These are phyloP conservation scores for Podila epigama DNA, from an alignment of 192 early-diverging fungal genomes.

Conservation along the genomic window DNA sequence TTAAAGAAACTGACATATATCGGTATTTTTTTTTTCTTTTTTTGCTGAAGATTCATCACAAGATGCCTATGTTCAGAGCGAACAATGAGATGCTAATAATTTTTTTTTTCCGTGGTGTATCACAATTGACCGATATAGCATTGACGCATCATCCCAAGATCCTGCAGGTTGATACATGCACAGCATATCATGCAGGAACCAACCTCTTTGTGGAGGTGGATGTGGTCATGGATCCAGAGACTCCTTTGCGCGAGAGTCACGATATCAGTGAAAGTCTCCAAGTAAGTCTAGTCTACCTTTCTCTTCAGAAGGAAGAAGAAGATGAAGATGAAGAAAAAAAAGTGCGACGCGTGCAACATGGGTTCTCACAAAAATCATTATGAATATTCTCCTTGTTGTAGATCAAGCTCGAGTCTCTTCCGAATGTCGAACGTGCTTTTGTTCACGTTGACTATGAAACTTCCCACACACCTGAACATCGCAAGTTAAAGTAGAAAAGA, in stretches of 20 bases:
- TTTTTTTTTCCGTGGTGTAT: neutral
- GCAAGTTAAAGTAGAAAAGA: constrained; percentile 46
- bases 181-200: constrained; percentile 89
- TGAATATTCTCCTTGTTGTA: neutral
- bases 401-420: constrained; percentile 84
- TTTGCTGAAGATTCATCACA: too few species aligned
- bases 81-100: too few species aligned
- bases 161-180: constrained; percentile 78
- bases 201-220: constrained; percentile 96
- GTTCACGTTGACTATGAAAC: constrained; percentile 96
- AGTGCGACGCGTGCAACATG: neutral
- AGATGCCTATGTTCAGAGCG: too few species aligned
- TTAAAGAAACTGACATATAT: constrained; percentile 89
- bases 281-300: too few species aligned
- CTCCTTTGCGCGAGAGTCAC: constrained; percentile 82
- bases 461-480: constrained; percentile 82
- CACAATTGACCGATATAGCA: constrained; percentile 47
- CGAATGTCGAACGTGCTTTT: constrained; percentile 90
- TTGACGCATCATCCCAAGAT: constrained; percentile 74
- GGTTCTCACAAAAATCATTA: neutral
- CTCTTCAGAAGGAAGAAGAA: too few species aligned
- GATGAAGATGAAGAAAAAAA: neutral
- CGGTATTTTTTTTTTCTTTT: constrained; percentile 39
- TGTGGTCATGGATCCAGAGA: constrained; percentile 89
- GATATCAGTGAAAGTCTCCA: constrained; percentile 94